These are phyloP conservation scores for Orobanche coerulescens DNA, from an alignment of 257 asterid genomes.

Conservation along the genomic window DNA sequence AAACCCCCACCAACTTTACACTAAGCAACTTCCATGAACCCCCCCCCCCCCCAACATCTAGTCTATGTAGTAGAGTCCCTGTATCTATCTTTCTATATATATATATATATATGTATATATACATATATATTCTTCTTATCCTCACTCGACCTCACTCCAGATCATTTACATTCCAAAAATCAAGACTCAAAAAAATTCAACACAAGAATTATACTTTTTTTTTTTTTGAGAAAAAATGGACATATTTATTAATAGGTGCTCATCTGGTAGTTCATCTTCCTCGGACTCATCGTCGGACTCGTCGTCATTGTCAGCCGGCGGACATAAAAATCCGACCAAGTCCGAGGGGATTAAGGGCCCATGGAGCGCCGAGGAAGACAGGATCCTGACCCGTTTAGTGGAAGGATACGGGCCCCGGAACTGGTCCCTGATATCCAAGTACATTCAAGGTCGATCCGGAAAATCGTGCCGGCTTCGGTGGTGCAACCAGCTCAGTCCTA, in stretches of 20 bases:
- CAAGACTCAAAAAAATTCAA: not conserved
- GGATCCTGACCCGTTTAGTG: slow-evolving; percentile 54
- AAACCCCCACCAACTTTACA: slow-evolving; percentile 45
- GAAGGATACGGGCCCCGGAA: slow-evolving; percentile 67
- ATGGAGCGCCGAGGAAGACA: slow-evolving; percentile 83
- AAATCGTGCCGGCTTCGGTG: slow-evolving; percentile 67
- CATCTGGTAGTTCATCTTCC: slow-evolving; percentile 41
- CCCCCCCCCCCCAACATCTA: slow-evolving; percentile 2
- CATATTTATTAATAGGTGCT: slow-evolving; percentile 30
- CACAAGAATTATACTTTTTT: too few relatives aligned
- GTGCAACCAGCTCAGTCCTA: slow-evolving; percentile 78
- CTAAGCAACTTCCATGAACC: slow-evolving; percentile 53
- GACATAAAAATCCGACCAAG: slow-evolving; percentile 18
- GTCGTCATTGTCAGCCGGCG: slow-evolving; percentile 36
- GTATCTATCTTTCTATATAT: slow-evolving; percentile 18
- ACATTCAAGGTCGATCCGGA: slow-evolving; percentile 70
- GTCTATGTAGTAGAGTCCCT: slow-evolving; percentile 13
- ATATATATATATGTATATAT: too few relatives aligned
- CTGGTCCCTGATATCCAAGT: slow-evolving; percentile 65
- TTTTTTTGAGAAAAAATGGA: slow-evolving; percentile 27
- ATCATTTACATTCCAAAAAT: not conserved
- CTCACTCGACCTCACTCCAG: slow-evolving; percentile 11
- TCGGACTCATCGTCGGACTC: slow-evolving; percentile 40
- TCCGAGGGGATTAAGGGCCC: slow-evolving; percentile 60
- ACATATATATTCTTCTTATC: slow-evolving; percentile 22